Base-by-base conservation (phyloP, 2,329 filamentous ascomycete genomes). In the Arachnomyces sp. region DNA sequence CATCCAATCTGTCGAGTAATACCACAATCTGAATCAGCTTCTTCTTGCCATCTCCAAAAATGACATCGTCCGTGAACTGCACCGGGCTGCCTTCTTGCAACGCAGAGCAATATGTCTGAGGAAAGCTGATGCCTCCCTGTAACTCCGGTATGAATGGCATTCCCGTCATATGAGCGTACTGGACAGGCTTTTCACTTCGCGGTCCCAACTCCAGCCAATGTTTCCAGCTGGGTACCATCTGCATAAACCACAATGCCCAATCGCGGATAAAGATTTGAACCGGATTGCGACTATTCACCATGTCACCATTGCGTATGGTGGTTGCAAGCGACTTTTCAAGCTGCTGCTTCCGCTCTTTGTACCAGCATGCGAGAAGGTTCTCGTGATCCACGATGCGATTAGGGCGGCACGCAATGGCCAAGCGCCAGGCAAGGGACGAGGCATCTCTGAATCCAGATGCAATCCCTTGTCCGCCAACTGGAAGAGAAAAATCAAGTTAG, bases 291-390 rank as follows among this genome's bases (percentile, higher is more conserved):
- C 61, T 55, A 5, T 49, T 63, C 4, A 61, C 55, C 30, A 60
- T 56, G 11, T 52, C 39, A 0, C 59, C 62, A 33, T 65, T 65
- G 8, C 46, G 45, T 18, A 65, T 55, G 0, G 62, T 65, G 2
- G 52, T 44, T 3, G 57, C 55, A 2, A 65, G 46, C 1, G 61
- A 65, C 3, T 45, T 47, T 12, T 62, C 55, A 1, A 63, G 54
- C 40, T 64, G 61, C 39, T 65, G 62, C 36, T 63, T 62, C 7
- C 62, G 56, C 37, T 65, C 61, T 9, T 40, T 40, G 14, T 60
- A 62, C 61, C 62, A 65, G 0, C 49, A 56, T 5, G 25, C 39
- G 1, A 65, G 43, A 8, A 63, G 31, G 3, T 40, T 28, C 4
- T 54, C 44, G 37, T 61, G 52, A n/a, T n/a, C n/a, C n/a, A n/a